Base-by-base conservation (phyloP, 2,329 filamentous ascomycete species). In the Elsinoe necatrix region DNA sequence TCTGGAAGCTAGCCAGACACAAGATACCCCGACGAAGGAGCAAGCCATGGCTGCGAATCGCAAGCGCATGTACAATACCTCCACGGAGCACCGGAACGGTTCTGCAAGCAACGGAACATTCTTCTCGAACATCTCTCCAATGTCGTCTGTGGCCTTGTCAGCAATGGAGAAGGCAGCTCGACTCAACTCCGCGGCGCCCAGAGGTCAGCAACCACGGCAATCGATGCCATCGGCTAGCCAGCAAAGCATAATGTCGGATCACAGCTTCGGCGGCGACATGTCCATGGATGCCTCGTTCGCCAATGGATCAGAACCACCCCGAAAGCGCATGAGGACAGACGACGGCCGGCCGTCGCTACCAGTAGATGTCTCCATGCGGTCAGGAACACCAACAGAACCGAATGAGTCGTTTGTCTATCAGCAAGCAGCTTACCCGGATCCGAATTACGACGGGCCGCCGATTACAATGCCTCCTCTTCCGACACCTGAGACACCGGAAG, bases 1-100 rank as follows among this genome's bases (percentile, higher is more conserved):
- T 51, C 84, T 69, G 50, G 72, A 83, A 52, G 82, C 86, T 4
- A 85, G 86, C 57, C 82, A 84, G 47, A 87, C 86, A 63, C 80
- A 95, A 64, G 92, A 97, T 66, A 97, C 93, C 0, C 93, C 93
- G 0, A 98, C 93, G 35, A 98, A 98, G 72, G 93, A 97, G 72
- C 93, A 97, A 72, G 93, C 93, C 59, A 95, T 97, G 91, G 93
- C 93, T 9, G 92, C 92, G 14, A 77, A 78, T 72, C 78, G 93
- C 63, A 97, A 98, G 71, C 83, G 92, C 62, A 83, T 96, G 72
- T 97, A 96, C 73, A 95, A 86, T 62, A 79, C 82, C 48, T 81
- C 79, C 45, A 77, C 82, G 55, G 89, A 95, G 58, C 82, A 79
- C 50, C 80, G 89, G 51, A 68, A 65, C 25, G 65, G 63, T 7